Base-by-base conservation (phyloP, 1,284 basidiomycete species). In the Bjerkandera adusta region DNA sequence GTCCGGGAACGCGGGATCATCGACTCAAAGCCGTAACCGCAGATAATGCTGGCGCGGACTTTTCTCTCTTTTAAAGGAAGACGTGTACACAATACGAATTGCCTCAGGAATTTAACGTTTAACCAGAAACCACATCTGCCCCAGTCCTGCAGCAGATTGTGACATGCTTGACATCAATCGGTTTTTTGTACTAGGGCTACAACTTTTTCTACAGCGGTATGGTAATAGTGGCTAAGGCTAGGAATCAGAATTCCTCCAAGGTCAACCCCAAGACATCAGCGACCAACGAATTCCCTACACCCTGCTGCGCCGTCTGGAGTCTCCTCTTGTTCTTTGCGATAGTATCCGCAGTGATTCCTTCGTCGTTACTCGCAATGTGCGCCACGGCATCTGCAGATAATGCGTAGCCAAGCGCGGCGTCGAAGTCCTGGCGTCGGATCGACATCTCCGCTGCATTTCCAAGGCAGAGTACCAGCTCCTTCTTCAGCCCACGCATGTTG, bases 11-110 rank as follows among this genome's bases (percentile, higher is more conserved):
- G 52, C 53, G 5, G 56, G 59, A 46, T 55, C 61, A 18, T 57
- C 61, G n/a, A 71, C 68, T 2, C 70, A 76, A 56, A 83, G 73
- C 61, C 68, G 81, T 4, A 80, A 82, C 59, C 69, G 81, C 36
- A 68, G 79, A 27, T 52, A 39, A 32, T 33, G 10, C 29, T 30
- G 29, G 10, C 15, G 10, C 10, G n/a, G 10, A 10, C 29, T 10
- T 30, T 30, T 30, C 29, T 30, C 29, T 30, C 29, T 30, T n/a
- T n/a, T n/a, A n/a, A n/a, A n/a, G n/a, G n/a, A n/a, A n/a, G n/a
- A n/a, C n/a, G n/a, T n/a, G n/a, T n/a, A n/a, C n/a, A n/a, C n/a
- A n/a, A n/a, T n/a, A n/a, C n/a, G n/a, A n/a, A n/a, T n/a, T n/a
- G n/a, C n/a, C n/a, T n/a, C n/a, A n/a, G n/a, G n/a, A n/a, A n/a